Conservation (phyloP, 257 asterid species). For the Nicotiana otophora region DNA sequence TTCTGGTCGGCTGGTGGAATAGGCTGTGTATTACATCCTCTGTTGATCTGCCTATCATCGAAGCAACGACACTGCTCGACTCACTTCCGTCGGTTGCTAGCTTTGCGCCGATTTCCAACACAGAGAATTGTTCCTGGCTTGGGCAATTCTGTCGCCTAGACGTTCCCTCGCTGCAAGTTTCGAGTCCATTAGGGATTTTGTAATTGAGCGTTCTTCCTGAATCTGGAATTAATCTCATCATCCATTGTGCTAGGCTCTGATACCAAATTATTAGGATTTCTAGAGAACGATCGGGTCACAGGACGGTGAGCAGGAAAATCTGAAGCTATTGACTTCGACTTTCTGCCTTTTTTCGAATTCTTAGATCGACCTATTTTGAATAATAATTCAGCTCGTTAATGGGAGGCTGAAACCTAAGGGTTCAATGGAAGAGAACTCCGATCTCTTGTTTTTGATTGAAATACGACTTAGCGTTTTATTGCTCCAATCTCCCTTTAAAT, state of each 20-base stretch:
- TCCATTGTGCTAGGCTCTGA: too few species aligned
- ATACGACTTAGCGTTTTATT: not conserved
- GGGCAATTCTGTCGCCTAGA: not conserved
- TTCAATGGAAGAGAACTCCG: not conserved
- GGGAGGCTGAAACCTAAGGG: too few species aligned
- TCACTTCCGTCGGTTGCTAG: not conserved
- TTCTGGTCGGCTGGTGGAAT: not conserved
- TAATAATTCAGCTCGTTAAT: too few species aligned
- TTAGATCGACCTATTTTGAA: too few species aligned
- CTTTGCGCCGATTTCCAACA: not conserved
- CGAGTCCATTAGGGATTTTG: not conserved
- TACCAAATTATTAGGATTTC: not conserved
- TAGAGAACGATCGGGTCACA: not conserved
- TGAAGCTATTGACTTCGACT: not conserved
- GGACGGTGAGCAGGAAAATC: not conserved
- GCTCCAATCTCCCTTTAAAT: not conserved
- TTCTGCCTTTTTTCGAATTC: not conserved
- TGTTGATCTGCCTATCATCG: not conserved
- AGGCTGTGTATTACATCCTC: not conserved
- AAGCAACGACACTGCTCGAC: not conserved
- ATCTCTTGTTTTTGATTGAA: not conserved
- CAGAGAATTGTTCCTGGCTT: not conserved
- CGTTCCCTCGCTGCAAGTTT: not conserved
- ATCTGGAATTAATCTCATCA: not conserved
- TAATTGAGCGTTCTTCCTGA: not conserved